Base-by-base conservation (phyloP, 139 green algal genomes). In the Eudorina sp. region DNA sequence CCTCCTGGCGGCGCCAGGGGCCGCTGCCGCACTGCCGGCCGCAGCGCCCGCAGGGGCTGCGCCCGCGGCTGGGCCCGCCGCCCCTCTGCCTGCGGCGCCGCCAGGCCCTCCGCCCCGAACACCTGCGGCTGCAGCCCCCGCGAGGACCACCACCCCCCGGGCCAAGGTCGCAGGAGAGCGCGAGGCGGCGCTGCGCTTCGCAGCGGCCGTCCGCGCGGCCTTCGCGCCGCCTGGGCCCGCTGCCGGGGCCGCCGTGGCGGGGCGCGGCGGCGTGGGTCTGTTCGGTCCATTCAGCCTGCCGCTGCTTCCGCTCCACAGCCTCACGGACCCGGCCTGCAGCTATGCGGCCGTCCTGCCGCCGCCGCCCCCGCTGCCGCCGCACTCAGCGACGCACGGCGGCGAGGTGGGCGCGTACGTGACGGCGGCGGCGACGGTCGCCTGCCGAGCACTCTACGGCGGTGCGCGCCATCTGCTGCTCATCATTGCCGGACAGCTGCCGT, bases 381-480 rank as follows among this genome's bases (percentile, higher is more conserved):
- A 4, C 18, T 21, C 64, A 38, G 18, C 64, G 34, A 43, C 27
- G 11, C 6, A 14, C 19, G 16, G 34, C 68, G 25, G 31, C 40
- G 70, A 40, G 1, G 40, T 51, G 4, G 41, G 64, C 45, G 21
- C 41, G 3, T 68, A 41, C 48, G 83, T 68, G 18, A 68, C 34
- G 6, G 45, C 48, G 23, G 21, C 19, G 1, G 53, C 77, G 2
- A n/a, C 27, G 0, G 58, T 11, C 23, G n/a, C n/a, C n/a, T n/a
- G n/a, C n/a, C 21, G 23, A 19, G 43, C 38, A 9, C 45, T 87
- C 31, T 73, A 70, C 23, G 38, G 62, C 60, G 89, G 87, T 51
- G 90, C 85, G 0, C 72, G 85, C 29, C 38, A 78, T 40, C 43
- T 92, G 46, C 23, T 92, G 45, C 5, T 90, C 36, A 36, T 94